Conservation (phyloP, 73 alveolate species). For the Tetrahymena borealis region DNA sequence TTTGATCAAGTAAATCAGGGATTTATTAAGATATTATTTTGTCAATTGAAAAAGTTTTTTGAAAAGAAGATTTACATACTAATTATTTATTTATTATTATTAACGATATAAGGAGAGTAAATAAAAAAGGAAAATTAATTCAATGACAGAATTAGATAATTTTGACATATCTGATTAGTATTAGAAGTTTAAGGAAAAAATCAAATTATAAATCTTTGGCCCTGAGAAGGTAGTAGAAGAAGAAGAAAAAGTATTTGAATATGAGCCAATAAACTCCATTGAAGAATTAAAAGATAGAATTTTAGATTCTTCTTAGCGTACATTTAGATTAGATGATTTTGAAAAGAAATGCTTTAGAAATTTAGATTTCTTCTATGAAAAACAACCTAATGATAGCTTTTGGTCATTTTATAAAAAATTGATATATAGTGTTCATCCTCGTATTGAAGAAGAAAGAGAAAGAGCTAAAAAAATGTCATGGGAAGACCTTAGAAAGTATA, state of each 20-base stretch:
- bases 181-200: neutral
- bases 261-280: neutral
- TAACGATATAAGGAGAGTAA: too few relatives aligned
- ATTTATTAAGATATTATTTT: too few relatives aligned
- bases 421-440: neutral
- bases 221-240: neutral
- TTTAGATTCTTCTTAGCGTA: neutral
- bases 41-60: too few relatives aligned
- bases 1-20: too few relatives aligned
- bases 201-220: neutral
- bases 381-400: neutral
- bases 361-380: neutral
- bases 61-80: too few relatives aligned
- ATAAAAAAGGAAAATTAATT: too few relatives aligned
- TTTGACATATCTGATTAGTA: neutral
- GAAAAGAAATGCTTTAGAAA: neutral
- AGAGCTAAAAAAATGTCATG: neutral
- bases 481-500: neutral
- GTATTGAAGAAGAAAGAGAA: neutral
- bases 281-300: neutral
- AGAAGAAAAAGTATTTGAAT: neutral
- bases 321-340: neutral
- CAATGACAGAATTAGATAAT: too few relatives aligned
- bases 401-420: neutral
- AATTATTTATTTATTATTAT: too few relatives aligned